phyloP scores from a whole-genome alignment of 1,284 basidiomycete species.

The Leccinum fallax region DNA sequence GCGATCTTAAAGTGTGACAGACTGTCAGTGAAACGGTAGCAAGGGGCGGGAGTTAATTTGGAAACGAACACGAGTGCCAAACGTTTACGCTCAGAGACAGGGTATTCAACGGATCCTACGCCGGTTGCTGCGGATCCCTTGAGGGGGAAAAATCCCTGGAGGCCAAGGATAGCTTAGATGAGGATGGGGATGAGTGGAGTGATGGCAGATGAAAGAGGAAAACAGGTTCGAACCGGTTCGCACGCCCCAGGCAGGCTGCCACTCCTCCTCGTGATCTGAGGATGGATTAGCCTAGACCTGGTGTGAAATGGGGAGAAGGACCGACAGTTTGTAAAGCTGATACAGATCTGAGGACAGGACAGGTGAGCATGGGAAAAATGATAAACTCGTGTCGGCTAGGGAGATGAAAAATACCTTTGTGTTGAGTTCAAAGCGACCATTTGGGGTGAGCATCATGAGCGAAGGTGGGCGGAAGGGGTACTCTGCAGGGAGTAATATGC shows the following conservation, averaged over 20 bases:
- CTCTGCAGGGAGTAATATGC: slow-evolving; percentile 88
- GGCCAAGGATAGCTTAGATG: slow-evolving; percentile 77
- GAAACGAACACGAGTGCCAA: slow-evolving; percentile 73
- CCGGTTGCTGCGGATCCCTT: slow-evolving; percentile 89
- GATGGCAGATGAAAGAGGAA: slow-evolving; percentile 21
- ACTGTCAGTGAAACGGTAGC: slow-evolving; percentile 11
- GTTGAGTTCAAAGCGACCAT: slow-evolving; percentile 92
- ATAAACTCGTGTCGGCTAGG: slow-evolving; percentile 14
- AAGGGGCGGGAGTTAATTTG: slow-evolving; percentile 15
- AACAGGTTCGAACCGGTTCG: slow-evolving; percentile 66
- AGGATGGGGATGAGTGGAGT: slow-evolving; percentile 15
- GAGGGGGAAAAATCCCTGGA: slow-evolving; percentile 90
- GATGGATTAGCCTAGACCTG: slow-evolving; percentile 28
- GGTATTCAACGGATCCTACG: slow-evolving; percentile 86
- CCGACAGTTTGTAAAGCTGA: slow-evolving; percentile 88
- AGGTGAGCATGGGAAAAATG: slow-evolving; percentile 14
- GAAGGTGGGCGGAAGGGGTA: slow-evolving; percentile 96
- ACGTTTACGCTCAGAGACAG: slow-evolving; percentile 75
- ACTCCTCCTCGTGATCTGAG: slow-evolving; percentile 83
- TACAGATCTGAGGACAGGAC: slow-evolving; percentile 70
- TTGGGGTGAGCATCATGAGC: slow-evolving; percentile 93
- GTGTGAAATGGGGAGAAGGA: slow-evolving; percentile 25
- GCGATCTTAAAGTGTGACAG: slow-evolving; percentile 55
- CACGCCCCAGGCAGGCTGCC: slow-evolving; percentile 98
- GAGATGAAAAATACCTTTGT: slow-evolving; percentile 73